These are phyloP conservation scores for Ophiostoma montium DNA, from an alignment of 2,329 filamentous ascomycete genomes.

Conservation along the genomic window DNA sequence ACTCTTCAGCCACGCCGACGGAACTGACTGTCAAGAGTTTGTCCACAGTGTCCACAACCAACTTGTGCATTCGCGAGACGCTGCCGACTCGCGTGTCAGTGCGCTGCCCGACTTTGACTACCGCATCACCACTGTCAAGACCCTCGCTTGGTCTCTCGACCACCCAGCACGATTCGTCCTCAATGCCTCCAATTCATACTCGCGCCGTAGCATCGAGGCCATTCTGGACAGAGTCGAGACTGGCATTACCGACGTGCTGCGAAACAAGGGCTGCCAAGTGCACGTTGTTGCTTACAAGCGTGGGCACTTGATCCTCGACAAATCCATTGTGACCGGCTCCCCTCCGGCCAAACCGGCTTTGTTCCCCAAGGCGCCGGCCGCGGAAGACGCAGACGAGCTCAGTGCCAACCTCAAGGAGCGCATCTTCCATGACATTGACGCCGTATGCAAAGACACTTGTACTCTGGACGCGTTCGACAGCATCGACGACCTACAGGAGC, in stretches of 20 bases:
- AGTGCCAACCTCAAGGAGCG: conserved; percentile 28
- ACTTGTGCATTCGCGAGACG: conserved; percentile 25
- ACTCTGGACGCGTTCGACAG: conserved; percentile 22
- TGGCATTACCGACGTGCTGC: conserved; percentile 33
- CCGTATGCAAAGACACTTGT: conserved; percentile 37
- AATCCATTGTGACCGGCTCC: conserved; percentile 28
- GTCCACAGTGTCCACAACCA: conserved; percentile 24
- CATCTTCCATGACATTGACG: conserved; percentile 33
- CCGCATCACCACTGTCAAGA: conserved; percentile 31
- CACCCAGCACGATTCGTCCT: conserved; percentile 32
- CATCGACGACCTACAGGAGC: conserved; percentile 8
- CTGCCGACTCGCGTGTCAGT: conserved; percentile 27
- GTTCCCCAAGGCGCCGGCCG: conserved; percentile 20
- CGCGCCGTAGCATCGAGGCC: conserved; percentile 31
- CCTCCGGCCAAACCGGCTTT: conserved; percentile 19
- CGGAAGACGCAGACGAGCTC: conserved; percentile 25
- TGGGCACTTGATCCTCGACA: conserved; percentile 38
- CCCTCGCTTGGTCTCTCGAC: conserved; percentile 30
- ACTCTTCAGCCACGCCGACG: conserved; percentile 30
- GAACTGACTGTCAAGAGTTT: conserved; percentile 31
- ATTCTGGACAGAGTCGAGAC: conserved; percentile 37
- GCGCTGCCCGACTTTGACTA: conserved; percentile 34
- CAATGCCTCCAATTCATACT: conserved; percentile 27
- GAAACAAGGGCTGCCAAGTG: conserved; percentile 31
- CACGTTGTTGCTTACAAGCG: conserved; percentile 36